Evolutionary conservation across 2,329 filamentous ascomycete genomes (phyloP), one percentile per base, ranked within the genome.

Genomic region (Fusarium drepaniforme): DNA sequence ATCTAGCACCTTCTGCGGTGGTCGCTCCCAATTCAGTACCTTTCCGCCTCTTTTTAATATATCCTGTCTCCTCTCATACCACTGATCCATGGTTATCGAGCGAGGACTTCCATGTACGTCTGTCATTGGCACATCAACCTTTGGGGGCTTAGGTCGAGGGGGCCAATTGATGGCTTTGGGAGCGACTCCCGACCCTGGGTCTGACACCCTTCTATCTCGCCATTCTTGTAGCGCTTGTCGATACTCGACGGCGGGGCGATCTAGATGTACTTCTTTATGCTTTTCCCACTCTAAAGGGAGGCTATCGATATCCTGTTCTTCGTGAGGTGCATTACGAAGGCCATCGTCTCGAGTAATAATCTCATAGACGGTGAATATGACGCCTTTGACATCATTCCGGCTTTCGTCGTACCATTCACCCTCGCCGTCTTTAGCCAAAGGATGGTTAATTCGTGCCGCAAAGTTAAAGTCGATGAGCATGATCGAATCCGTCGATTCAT

Each of bases 391-490:
- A 64, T 85, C 83, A 56, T 82, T 77, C 5, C 80, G 76, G 4
- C 73, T 65, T 13, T 76, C 62, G 1, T 11, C 28, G 23, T 75
- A 75, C 44, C 44, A 49, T 28, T 25, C 44, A 16, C 1, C 64
- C 38, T n/a, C n/a, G 13, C 25, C 51, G 37, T 46, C 68, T 70
- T 49, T 16, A 25, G 15, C 9, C 8, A 9, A 18, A 12, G 5
- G 23, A 15, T 11, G 23, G 1, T 49, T 28, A 5, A 82, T 80
- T 4, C 75, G 78, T 62, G 66, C 75, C 0, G 78, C 71, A 15
- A 66, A 79, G 66, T 83, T 80, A 62, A 85, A 85, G 76, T 85
- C 83, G 53, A 85, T 83, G 4, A 85, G 49, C 53, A 80, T 61
- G 9, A 86, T 37, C 9, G 73, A 75, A 60, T 84, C 79, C 16